Percentiles rank a stretch among this genome's conserved stretches.
These are phyloP conservation scores for Oryza meyeriana DNA, from an alignment of 176 grass and related monocot species.

Conservation along the genomic window DNA sequence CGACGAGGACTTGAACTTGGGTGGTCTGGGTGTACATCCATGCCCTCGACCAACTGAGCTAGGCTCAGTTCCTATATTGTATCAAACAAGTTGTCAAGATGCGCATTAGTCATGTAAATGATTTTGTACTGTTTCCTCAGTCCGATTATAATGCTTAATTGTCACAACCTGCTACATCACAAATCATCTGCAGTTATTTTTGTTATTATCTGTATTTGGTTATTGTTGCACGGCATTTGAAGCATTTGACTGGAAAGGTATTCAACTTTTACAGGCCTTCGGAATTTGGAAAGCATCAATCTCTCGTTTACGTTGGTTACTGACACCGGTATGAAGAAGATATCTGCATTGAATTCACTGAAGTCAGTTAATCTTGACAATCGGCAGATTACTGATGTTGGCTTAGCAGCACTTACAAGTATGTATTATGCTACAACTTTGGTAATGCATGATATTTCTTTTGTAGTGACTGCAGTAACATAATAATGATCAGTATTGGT, in stretches of 20 bases:
- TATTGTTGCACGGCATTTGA: not conserved
- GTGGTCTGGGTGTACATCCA: too few species aligned
- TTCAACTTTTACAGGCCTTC: conserved; percentile 51
- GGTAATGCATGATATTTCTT: not conserved
- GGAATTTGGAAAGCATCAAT: conserved; percentile 75
- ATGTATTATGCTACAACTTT: conserved; percentile 15
- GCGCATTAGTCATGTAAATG: not conserved
- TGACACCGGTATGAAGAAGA: conserved; percentile 75
- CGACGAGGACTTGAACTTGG: too few species aligned
- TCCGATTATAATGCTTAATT: not conserved
- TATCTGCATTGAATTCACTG: conserved; percentile 59
- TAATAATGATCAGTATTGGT: not conserved
- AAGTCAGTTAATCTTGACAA: conserved; percentile 89
- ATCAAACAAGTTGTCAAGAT: not conserved
- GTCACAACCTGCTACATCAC: not conserved
- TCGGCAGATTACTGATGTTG: conserved; percentile 85
- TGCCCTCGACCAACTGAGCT: too few species aligned
- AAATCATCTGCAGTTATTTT: not conserved
- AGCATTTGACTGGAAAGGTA: conserved; percentile 9
- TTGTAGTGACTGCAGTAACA: not conserved
- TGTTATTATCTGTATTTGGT: not conserved
- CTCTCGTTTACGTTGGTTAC: conserved; percentile 87
- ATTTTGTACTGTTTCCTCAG: not conserved
- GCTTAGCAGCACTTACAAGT: conserved; percentile 76
- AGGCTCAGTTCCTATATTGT: too few species aligned